Conservation (phyloP, 2,329 filamentous ascomycete species). For the Aureobasidium subglaciale region DNA sequence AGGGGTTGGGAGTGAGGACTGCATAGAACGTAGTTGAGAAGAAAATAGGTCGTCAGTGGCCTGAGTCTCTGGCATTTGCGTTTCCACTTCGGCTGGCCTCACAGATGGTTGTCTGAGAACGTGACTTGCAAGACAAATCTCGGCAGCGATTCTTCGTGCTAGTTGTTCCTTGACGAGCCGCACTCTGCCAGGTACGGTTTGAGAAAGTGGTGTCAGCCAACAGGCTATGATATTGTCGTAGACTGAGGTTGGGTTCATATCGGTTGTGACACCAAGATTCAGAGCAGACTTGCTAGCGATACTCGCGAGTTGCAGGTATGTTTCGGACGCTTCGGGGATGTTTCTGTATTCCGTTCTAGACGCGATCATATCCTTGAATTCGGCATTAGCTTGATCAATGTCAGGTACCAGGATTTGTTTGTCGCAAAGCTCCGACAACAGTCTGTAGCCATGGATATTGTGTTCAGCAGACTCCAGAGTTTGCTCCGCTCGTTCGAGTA, state of each 20-base stretch:
- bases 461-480: not conserved
- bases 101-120: constrained; percentile 14
- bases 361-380: constrained; percentile 14
- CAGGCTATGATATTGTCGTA: constrained; percentile 22
- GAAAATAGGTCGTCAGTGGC: not conserved
- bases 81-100: not conserved
- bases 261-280: not conserved
- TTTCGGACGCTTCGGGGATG: not conserved
- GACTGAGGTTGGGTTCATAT: constrained; percentile 5
- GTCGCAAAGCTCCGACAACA: constrained; percentile 6
- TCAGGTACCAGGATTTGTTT: constrained; percentile 17
- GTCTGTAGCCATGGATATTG: not conserved
- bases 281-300: constrained; percentile 7
- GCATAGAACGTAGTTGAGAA: not conserved
- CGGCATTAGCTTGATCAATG: constrained; percentile 17
- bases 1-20: constrained; percentile 24
- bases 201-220: constrained; percentile 23
- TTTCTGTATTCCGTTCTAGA: not conserved
- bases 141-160: constrained; percentile 26
- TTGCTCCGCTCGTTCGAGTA: not conserved
- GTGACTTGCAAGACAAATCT: constrained; percentile 31
- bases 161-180: constrained; percentile 27
- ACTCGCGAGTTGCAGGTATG: constrained; percentile 3
- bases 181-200: constrained; percentile 21
- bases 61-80: constrained; percentile 16